phyloP scores from a whole-genome alignment of 2,329 filamentous ascomycete genomes.

The Fusarium sp. region DNA sequence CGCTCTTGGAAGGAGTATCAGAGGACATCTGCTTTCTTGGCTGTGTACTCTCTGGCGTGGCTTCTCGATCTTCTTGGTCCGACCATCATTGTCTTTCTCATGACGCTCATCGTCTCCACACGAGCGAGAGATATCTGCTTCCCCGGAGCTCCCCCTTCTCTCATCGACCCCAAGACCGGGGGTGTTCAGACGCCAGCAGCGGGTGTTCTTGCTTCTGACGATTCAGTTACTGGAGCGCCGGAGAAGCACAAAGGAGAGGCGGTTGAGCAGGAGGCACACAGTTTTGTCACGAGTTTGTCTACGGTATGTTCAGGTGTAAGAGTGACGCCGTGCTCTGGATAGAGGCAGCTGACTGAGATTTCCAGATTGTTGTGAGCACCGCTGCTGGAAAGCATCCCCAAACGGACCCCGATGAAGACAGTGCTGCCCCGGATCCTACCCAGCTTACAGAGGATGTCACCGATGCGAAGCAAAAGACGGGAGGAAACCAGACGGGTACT shows the following conservation, averaged over 20 bases:
- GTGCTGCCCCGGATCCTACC: constrained; percentile 65
- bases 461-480: constrained; percentile 56
- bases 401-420: constrained; percentile 66
- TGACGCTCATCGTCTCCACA: constrained; percentile 76
- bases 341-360: not conserved
- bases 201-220: constrained; percentile 79
- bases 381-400: constrained; percentile 83
- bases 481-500: constrained; percentile 58
- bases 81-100: constrained; percentile 66
- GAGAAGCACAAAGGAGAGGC: constrained; percentile 88
- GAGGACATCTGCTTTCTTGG: constrained; percentile 73
- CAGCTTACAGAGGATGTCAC: constrained; percentile 52
- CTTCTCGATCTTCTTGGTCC: constrained; percentile 77
- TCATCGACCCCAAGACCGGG: constrained; percentile 77
- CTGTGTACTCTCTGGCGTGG: constrained; percentile 75
- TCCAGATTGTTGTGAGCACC: constrained; percentile 75
- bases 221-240: constrained; percentile 83
- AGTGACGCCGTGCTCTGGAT: not conserved
- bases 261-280: constrained; percentile 84
- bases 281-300: constrained; percentile 78
- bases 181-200: constrained; percentile 82
- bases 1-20: constrained; percentile 82
- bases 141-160: constrained; percentile 79
- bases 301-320: constrained; percentile 52
- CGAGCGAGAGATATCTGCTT: constrained; percentile 74